Evolutionary conservation across 108 stramenopile genomes (phyloP).

Genomic region (Fragilariopsis cylindrus): DNA sequence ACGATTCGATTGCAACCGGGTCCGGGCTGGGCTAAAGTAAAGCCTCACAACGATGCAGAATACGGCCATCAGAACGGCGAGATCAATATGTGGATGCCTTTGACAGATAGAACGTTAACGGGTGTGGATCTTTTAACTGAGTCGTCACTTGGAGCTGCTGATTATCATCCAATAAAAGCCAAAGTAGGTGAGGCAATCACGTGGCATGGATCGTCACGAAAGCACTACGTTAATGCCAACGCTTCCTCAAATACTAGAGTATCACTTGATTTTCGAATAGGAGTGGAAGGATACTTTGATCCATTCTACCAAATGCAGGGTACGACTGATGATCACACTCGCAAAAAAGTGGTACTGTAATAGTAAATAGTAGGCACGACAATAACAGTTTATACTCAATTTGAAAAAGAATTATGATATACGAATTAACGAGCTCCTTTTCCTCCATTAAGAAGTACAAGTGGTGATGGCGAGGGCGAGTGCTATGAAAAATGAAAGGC

Average conservation of each 20-base stretch:
- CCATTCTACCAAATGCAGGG: constrained; percentile 85
- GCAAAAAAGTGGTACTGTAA: constrained; percentile 60
- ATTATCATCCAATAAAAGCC: constrained; percentile 73
- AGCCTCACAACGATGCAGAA: constrained; percentile 79
- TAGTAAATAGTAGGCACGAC: background rate
- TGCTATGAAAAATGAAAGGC: too few species aligned
- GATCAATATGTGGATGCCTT: constrained; percentile 88
- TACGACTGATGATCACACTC: constrained; percentile 79
- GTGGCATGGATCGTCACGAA: constrained; percentile 81
- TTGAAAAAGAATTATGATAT: too few species aligned
- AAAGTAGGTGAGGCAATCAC: constrained; percentile 66
- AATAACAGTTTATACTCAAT: background rate
- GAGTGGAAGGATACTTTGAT: constrained; percentile 87
- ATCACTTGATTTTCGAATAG: constrained; percentile 86
- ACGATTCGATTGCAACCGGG: constrained; percentile 89
- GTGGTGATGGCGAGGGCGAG: too few species aligned
- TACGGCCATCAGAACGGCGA: constrained; percentile 93
- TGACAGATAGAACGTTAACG: constrained; percentile 65
- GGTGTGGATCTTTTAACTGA: constrained; percentile 80
- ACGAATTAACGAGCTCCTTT: too few species aligned
- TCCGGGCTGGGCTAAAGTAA: constrained; percentile 71
- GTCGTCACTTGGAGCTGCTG: constrained; percentile 45
- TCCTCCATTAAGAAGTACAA: too few species aligned
- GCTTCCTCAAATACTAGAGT: constrained; percentile 64
- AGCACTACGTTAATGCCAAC: constrained; percentile 86